Conservation (phyloP, 495 filamentous ascomycete genomes). For the Apiosordaria backusii region DNA sequence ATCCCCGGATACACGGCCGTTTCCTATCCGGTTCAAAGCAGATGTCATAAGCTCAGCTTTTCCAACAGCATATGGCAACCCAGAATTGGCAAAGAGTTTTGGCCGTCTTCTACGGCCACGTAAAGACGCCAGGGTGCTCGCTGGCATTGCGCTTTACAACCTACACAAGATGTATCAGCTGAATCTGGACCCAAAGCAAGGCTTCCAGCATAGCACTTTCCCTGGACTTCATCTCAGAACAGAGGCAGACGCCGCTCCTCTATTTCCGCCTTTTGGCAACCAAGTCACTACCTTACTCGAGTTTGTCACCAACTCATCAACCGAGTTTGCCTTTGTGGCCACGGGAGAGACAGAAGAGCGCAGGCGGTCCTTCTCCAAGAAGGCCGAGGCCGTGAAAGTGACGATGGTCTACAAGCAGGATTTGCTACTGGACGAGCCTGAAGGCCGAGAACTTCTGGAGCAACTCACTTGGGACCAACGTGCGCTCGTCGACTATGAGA, state of each 20-base stretch:
- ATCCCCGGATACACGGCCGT: conserved; percentile 10
- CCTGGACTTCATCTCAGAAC: conserved; percentile 25
- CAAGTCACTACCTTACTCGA: conserved; percentile 25
- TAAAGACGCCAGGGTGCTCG: conserved; percentile 25
- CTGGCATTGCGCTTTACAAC: conserved; percentile 28
- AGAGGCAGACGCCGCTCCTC: conserved; percentile 17
- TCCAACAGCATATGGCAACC: conserved; percentile 29
- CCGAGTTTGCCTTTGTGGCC: conserved; percentile 33
- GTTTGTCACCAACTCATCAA: conserved; percentile 13
- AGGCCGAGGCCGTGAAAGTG: conserved; percentile 25
- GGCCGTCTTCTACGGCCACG: conserved; percentile 31
- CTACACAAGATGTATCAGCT: conserved; percentile 23
- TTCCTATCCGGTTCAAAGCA: conserved; percentile 28
- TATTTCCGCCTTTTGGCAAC: conserved; percentile 19
- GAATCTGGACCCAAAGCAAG: conserved; percentile 17
- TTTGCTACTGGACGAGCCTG: conserved; percentile 20
- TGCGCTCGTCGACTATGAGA: conserved; percentile 38
- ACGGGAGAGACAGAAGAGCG: conserved; percentile 25
- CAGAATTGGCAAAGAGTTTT: conserved; percentile 28
- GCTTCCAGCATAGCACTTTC: conserved; percentile 19
- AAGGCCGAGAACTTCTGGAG: conserved; percentile 24
- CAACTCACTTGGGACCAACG: conserved; percentile 34
- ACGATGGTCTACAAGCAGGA: conserved; percentile 30
- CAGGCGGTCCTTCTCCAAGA: conserved; percentile 16
- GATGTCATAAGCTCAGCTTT: conserved; percentile 34